These are phyloP conservation scores for Colletotrichum liriopes DNA, from an alignment of 2,329 filamentous ascomycete genomes.

Conservation along the genomic window DNA sequence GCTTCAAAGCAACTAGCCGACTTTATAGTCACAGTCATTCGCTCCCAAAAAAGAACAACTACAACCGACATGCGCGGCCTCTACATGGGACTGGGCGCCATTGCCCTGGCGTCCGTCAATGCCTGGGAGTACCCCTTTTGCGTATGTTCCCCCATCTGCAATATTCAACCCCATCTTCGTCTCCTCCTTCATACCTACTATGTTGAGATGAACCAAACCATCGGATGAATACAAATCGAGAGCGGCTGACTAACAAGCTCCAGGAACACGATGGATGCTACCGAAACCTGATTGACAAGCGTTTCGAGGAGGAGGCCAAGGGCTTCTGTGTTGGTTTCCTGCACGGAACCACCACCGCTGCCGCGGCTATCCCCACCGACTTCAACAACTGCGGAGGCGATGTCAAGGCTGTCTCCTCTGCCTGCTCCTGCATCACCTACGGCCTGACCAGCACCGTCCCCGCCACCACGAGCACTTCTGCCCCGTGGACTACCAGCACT, in stretches of 20 bases:
- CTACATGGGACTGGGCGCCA: slow-evolving; percentile 49
- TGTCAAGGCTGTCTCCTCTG: slow-evolving; percentile 49
- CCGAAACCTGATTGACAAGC: slow-evolving; percentile 53
- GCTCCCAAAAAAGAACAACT: slow-evolving; percentile 46
- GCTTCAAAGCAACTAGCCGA: slow-evolving; percentile 53
- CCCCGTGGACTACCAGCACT: slow-evolving; percentile 8
- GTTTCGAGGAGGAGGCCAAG: slow-evolving; percentile 50
- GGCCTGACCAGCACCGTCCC: slow-evolving; percentile 28
- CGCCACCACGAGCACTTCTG: slow-evolving; percentile 18
- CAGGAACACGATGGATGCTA: slow-evolving; percentile 54
- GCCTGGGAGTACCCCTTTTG: slow-evolving; percentile 51
- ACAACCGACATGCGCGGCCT: slow-evolving; percentile 53
- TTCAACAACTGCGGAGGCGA: slow-evolving; percentile 50
- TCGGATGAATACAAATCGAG: background rate
- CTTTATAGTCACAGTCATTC: slow-evolving; percentile 45
- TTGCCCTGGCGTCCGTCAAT: slow-evolving; percentile 50
- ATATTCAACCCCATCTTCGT: background rate
- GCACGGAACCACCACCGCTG: slow-evolving; percentile 48
- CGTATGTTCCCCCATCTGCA: slow-evolving; percentile 35
- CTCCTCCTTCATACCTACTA: background rate
- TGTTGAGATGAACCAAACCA: too few relatives aligned
- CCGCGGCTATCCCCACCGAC: slow-evolving; percentile 50
- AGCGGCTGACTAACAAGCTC: background rate
- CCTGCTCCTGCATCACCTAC: slow-evolving; percentile 58
- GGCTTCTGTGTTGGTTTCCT: slow-evolving; percentile 54